Conservation (phyloP, 768 basidiomycete species). For the Rhizopogon roseolus region DNA sequence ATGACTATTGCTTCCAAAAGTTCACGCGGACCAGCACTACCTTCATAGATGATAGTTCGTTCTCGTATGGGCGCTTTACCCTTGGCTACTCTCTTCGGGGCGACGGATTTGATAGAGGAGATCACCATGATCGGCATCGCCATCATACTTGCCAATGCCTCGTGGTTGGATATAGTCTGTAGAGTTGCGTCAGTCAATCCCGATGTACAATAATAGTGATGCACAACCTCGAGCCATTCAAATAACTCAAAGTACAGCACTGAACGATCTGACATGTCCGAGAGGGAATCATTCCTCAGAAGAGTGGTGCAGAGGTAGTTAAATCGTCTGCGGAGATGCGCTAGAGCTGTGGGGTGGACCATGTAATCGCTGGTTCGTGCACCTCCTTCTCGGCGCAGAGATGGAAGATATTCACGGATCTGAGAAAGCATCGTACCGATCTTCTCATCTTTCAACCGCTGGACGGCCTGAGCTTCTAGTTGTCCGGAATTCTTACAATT, state of each 20-base stretch:
- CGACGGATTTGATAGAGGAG: slow-evolving; percentile 58
- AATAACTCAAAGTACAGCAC: slow-evolving; percentile 86
- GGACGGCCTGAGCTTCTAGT: slow-evolving; percentile 68
- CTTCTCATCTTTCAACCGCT: slow-evolving; percentile 68
- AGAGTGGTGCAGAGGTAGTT: slow-evolving; percentile 84
- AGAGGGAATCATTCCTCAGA: slow-evolving; percentile 85
- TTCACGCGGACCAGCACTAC: slow-evolving; percentile 86
- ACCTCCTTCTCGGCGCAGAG: slow-evolving; percentile 68
- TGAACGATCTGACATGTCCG: slow-evolving; percentile 89
- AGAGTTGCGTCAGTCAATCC: slow-evolving; percentile 4
- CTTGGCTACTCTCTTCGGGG: slow-evolving; percentile 46
- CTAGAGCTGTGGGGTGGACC: slow-evolving; percentile 87
- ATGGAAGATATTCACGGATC: slow-evolving; percentile 83
- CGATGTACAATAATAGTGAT: background rate
- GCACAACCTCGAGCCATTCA: slow-evolving; percentile 85
- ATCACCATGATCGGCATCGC: slow-evolving; percentile 96
- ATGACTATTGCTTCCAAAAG: slow-evolving; percentile 88
- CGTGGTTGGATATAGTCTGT: slow-evolving; percentile 90
- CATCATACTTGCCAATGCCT: slow-evolving; percentile 92
- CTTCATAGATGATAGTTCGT: slow-evolving; percentile 84
- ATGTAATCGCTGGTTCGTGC: slow-evolving; percentile 84
- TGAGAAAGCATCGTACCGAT: slow-evolving; percentile 63
- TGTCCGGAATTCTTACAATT: slow-evolving; percentile 70
- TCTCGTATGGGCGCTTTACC: slow-evolving; percentile 59
- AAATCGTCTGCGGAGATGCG: slow-evolving; percentile 88